Percentiles rank a stretch among this genome's conserved stretches.
These are phyloP conservation scores for Plantago ovata DNA, from an alignment of 257 asterid species.

Conservation along the genomic window DNA sequence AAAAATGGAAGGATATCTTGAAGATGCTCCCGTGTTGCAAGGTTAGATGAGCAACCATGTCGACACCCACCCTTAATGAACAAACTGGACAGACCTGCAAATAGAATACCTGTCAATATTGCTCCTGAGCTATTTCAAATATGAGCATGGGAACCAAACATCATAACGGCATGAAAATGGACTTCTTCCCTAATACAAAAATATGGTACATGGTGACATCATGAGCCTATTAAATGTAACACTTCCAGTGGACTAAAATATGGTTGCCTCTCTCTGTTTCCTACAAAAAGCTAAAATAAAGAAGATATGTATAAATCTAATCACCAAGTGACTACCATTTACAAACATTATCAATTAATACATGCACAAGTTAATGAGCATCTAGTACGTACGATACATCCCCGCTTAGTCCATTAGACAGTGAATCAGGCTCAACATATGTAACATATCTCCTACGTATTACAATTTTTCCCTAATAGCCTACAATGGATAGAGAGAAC, in stretches of 20 bases:
- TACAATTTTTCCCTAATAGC: background rate
- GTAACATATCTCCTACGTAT: background rate
- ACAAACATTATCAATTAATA: constrained; percentile 3
- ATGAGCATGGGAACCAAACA: constrained; percentile 10
- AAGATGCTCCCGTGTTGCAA: constrained; percentile 82
- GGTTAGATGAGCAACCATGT: constrained; percentile 94
- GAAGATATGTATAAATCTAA: constrained; percentile 2
- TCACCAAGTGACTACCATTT: background rate
- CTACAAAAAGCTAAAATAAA: constrained; percentile 7
- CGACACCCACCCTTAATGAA: constrained; percentile 80
- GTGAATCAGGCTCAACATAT: background rate
- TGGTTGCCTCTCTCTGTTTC: background rate
- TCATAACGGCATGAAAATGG: background rate
- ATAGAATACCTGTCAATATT: constrained; percentile 17
- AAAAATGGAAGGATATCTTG: constrained; percentile 70
- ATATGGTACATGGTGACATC: background rate
- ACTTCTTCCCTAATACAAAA: constrained; percentile 2
- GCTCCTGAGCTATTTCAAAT: background rate
- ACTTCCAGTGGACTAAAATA: constrained; percentile 2
- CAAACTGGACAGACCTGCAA: constrained; percentile 97
- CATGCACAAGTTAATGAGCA: constrained; percentile 1
- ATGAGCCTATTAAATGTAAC: background rate
- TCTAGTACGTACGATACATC: background rate
- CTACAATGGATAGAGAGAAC: constrained; percentile 3
- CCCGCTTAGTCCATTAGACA: background rate